phyloP scores from a whole-genome alignment of 805 yeast species.

The Starmerella potacharoeniae region DNA sequence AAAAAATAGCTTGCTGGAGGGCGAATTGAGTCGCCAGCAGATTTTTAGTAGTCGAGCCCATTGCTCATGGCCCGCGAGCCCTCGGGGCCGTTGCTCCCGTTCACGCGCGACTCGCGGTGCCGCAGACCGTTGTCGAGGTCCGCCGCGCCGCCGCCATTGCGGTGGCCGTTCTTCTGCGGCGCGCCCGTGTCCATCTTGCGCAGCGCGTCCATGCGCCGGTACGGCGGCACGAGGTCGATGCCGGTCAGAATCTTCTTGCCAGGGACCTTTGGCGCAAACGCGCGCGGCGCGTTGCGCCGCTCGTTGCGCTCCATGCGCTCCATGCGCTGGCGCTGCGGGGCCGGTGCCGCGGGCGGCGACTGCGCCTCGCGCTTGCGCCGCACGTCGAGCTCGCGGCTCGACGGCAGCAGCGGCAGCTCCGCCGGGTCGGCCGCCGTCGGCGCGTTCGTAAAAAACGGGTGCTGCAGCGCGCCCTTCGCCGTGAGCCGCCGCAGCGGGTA shows the following conservation, averaged over 20 bases:
- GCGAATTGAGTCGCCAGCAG: no score
- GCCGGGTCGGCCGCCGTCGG: conserved; percentile 52
- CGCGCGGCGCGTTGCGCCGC: conserved; percentile 10
- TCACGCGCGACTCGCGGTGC: not conserved
- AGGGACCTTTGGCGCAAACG: conserved; percentile 21
- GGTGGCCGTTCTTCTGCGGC: not conserved
- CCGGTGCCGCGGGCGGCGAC: conserved; percentile 8
- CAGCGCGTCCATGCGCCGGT: conserved; percentile 15
- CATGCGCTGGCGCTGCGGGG: conserved; percentile 26
- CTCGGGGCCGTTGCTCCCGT: not conserved
- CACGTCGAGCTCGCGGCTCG: conserved; percentile 76
- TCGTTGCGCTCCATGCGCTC: not conserved
- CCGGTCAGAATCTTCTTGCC: conserved; percentile 17
- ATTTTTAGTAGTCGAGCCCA: conserved; percentile 10
- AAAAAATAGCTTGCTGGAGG: no score
- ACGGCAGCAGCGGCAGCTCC: conserved; percentile 62
- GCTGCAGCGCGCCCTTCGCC: conserved; percentile 65
- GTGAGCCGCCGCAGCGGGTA: conserved; percentile 67
- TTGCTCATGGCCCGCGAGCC: conserved; percentile 10
- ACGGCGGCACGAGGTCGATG: conserved; percentile 22
- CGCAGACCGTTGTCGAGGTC: not conserved
- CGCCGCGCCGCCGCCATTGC: not conserved
- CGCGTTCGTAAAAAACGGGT: conserved; percentile 51
- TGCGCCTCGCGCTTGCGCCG: conserved; percentile 19
- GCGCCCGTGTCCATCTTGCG: not conserved